These are phyloP conservation scores for Cenchrus purpureus DNA, from an alignment of 176 grass and related monocot genomes.

Conservation along the genomic window DNA sequence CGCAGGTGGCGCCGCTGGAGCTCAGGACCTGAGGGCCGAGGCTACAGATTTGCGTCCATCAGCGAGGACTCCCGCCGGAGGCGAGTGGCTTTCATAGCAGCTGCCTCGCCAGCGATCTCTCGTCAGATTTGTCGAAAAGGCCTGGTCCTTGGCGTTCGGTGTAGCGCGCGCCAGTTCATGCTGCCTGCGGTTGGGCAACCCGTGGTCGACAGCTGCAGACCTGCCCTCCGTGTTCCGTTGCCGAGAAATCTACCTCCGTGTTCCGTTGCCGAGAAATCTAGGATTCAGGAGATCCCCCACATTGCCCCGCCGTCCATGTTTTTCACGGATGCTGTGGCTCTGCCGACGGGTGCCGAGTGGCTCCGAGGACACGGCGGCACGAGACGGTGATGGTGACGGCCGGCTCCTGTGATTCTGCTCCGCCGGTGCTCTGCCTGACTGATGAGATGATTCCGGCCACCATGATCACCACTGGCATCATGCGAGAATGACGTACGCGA, in stretches of 20 bases:
- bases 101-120: not conserved
- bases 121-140: slow-evolving; percentile 12
- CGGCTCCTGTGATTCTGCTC: not conserved
- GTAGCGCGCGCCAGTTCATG: slow-evolving; percentile 21
- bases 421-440: not conserved
- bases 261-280: not conserved
- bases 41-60: too few species aligned
- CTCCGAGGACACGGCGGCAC: not conserved
- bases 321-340: not conserved
- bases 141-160: not conserved
- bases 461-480: slow-evolving; percentile 3
- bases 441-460: not conserved
- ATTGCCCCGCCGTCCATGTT: not conserved
- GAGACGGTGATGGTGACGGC: slow-evolving; percentile 16
- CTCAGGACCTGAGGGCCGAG: not conserved
- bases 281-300: not conserved
- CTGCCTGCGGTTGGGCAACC: slow-evolving; percentile 43
- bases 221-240: not conserved
- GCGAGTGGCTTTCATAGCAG: slow-evolving; percentile 15
- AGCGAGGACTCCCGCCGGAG: not conserved
- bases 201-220: slow-evolving; percentile 6
- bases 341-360: slow-evolving; percentile 2
- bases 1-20: slow-evolving; percentile 4
- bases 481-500: slow-evolving; percentile 16
- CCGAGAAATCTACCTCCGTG: not conserved